phyloP scores from a whole-genome alignment of 73 alveolate species.

The Paramecium primaurelia region DNA sequence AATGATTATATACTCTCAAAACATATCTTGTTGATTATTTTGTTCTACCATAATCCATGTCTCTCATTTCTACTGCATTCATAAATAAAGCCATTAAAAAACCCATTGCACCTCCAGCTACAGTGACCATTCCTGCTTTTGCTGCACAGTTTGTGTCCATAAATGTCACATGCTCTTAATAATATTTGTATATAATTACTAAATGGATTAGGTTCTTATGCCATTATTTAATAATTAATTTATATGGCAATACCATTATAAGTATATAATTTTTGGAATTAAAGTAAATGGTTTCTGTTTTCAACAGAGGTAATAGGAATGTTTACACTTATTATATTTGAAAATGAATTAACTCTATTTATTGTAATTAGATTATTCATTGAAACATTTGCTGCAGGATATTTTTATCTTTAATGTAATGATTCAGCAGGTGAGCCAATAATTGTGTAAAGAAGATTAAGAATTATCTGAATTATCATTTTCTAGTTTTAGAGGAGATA shows the following conservation, averaged over 20 bases:
- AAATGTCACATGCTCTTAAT: background rate
- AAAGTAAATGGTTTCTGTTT: background rate
- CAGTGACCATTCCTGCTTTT: constrained; percentile 58
- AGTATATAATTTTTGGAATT: background rate
- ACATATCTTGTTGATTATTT: constrained; percentile 18
- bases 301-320: background rate
- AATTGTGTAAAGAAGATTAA: background rate
- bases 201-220: constrained; percentile 33
- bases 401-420: background rate
- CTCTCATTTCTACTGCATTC: constrained; percentile 69
- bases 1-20: background rate
- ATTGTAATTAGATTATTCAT: background rate
- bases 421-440: constrained; percentile 3
- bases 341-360: background rate
- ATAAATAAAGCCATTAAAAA: constrained; percentile 56
- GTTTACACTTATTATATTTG: background rate
- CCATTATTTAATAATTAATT: constrained; percentile 2
- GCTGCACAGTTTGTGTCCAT: constrained; percentile 48
- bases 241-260: background rate
- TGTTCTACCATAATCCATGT: constrained; percentile 54
- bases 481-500: background rate
- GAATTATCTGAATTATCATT: background rate
- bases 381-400: background rate
- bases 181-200: background rate
- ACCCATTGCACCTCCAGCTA: constrained; percentile 64